Conservation (phyloP, 2,329 filamentous ascomycete species). For the Tolypocladium tropicale region DNA sequence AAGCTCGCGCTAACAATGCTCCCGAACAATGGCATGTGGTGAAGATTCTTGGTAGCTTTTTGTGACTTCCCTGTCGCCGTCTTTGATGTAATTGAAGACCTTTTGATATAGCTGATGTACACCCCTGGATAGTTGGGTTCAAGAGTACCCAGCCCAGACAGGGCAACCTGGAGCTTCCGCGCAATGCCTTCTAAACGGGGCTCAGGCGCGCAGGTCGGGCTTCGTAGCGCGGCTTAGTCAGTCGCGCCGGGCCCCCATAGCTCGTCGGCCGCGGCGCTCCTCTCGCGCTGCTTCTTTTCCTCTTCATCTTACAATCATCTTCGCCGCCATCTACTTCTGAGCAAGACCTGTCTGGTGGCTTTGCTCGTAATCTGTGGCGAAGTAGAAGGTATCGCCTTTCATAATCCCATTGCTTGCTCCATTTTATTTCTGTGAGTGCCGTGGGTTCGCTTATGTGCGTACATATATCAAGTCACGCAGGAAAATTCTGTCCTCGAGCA, state of each 20-base stretch:
- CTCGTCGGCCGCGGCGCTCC: not conserved
- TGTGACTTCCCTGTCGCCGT: too few relatives aligned
- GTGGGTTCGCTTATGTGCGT: slow-evolving; percentile 54
- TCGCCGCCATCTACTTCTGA: slow-evolving; percentile 26
- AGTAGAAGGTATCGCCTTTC: slow-evolving; percentile 48
- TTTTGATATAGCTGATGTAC: too few relatives aligned
- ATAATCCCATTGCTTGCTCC: slow-evolving; percentile 47
- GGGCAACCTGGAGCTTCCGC: too few relatives aligned
- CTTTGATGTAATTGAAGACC: too few relatives aligned
- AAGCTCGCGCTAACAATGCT: too few relatives aligned
- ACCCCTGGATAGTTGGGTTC: too few relatives aligned
- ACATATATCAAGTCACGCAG: slow-evolving; percentile 29
- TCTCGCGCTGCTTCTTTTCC: slow-evolving; percentile 8
- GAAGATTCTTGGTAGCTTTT: too few relatives aligned
- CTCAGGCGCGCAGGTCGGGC: too few relatives aligned
- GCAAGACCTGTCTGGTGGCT: slow-evolving; percentile 25
- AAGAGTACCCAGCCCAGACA: too few relatives aligned
- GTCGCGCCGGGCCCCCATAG: not conserved
- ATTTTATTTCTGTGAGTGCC: slow-evolving; percentile 31
- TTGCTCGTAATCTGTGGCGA: slow-evolving; percentile 36
- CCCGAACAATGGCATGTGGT: too few relatives aligned
- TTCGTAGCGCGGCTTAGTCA: too few relatives aligned
- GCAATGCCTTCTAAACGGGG: too few relatives aligned
- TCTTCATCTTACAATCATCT: slow-evolving; percentile 38
- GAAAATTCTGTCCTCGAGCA: not conserved